Evolutionary conservation across 169 alveolate species (phyloP), one percentile per base, ranked within the genome.

Genomic region (Plasmodium chabaudi): DNA sequence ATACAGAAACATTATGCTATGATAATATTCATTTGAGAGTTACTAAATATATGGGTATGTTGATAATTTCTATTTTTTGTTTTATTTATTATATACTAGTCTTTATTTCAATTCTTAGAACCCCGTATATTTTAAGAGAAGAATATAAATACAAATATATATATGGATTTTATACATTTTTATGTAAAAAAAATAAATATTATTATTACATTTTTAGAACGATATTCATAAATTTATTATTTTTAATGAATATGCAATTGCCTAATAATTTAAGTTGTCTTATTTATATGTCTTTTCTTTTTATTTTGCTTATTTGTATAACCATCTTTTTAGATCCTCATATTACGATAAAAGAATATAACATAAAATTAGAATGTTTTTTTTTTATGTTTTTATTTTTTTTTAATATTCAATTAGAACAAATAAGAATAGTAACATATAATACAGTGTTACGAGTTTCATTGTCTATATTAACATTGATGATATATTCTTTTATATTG

Each of bases 341-440:
- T 64, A 86, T 70, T n/a, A 56, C 69, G 15, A 23, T 25, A 67
- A 44, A 51, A 5, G 46, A 51, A 19, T 69, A 69, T 42, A 46
- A 69, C 27, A 46, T 69, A 23, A 86, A 69, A 59, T 44, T 15
- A 39, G 91, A 86, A 34, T 69, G 61, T 21, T n/a, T 86, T 57
- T 59, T 51, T 69, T 69, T 86, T 60, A 69, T 86, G 91, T 86
- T 68, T 70, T 60, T 86, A 70, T 86, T 86, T 86, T 86, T 86
- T 86, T 69, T 86, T 57, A 86, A 49, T 56, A n/a, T 86, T 46
- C 91, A 86, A 57, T n/a, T 86, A 64, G 91, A 86, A 39, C 72
- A 57, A 72, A 39, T 86, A 56, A 25, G 91, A 70, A 42, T 86
- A 86, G 56, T 86, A 51, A 86, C 91, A 19, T 86, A 86, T 64